A percentile compares a stretch with the other conserved stretches of the same genome.
These are phyloP conservation scores for Mucor piriformis DNA, from an alignment of 371 early-diverging fungal genomes.

Conservation along the genomic window DNA sequence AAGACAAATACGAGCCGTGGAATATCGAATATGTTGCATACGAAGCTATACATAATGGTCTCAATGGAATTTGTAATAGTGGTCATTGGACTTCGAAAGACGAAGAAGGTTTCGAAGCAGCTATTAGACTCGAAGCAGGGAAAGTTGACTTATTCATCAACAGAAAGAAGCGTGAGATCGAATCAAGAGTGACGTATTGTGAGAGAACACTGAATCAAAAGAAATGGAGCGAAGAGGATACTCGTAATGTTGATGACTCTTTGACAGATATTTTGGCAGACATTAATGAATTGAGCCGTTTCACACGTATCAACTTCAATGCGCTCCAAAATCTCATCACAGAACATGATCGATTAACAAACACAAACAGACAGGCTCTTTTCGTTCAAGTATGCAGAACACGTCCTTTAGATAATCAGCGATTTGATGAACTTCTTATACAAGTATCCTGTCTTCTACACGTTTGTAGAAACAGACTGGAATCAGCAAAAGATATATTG, in stretches of 20 bases:
- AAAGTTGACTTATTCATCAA: conserved; percentile 68
- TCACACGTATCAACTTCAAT: conserved; percentile 91
- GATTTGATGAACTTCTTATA: conserved; percentile 81
- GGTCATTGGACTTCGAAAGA: conserved; percentile 66
- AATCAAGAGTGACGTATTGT: conserved; percentile 78
- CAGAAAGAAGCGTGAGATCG: conserved; percentile 84
- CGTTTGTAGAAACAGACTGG: conserved; percentile 63
- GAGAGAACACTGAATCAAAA: conserved; percentile 42
- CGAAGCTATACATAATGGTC: conserved; percentile 74
- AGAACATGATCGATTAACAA: conserved; percentile 69
- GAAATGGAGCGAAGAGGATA: not conserved
- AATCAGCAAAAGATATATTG: not conserved
- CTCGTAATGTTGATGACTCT: conserved; percentile 46
- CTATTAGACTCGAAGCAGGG: conserved; percentile 83
- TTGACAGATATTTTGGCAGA: conserved; percentile 80
- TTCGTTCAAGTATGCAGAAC: conserved; percentile 31
- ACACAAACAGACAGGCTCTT: conserved; percentile 16
- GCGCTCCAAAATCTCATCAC: conserved; percentile 93
- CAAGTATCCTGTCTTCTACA: conserved; percentile 84
- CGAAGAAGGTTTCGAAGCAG: conserved; percentile 85
- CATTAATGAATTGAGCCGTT: conserved; percentile 88
- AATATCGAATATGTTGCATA: conserved; percentile 85
- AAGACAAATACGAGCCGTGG: conserved; percentile 79
- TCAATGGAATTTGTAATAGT: conserved; percentile 55
- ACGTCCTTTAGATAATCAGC: conserved; percentile 37